phyloP scores from a whole-genome alignment of 2,329 filamentous ascomycete species.

The Ascochyta koolunga region DNA sequence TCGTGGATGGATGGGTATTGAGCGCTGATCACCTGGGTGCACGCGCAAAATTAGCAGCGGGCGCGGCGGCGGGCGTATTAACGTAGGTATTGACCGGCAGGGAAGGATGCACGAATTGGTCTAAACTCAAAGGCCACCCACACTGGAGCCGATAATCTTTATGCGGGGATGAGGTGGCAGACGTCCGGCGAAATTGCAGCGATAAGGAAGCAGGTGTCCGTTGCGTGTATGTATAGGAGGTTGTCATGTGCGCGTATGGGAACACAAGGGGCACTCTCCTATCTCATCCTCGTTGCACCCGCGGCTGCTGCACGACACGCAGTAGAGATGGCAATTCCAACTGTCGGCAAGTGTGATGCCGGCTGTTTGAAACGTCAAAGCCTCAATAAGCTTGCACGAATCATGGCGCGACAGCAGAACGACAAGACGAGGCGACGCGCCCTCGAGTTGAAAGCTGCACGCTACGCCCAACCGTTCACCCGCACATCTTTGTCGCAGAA shows the following conservation, averaged over 20 bases:
- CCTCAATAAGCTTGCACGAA: background rate
- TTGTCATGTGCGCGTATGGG: conserved; percentile 6
- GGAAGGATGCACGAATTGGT: background rate
- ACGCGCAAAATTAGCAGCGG: conserved; percentile 35
- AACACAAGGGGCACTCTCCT: background rate
- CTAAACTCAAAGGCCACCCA: background rate
- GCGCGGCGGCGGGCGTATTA: conserved; percentile 5
- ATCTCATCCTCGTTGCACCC: conserved; percentile 13
- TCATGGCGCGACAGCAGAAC: background rate
- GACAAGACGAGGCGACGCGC: conserved; percentile 24
- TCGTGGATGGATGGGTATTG: conserved; percentile 13
- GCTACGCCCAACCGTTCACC: conserved; percentile 4
- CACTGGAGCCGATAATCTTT: conserved; percentile 1
- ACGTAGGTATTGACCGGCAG: conserved; percentile 8
- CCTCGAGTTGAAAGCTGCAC: conserved; percentile 8
- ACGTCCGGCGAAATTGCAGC: background rate
- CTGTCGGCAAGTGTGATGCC: conserved; percentile 5
- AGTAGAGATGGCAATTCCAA: conserved; percentile 9
- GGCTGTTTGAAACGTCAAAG: conserved; percentile 8
- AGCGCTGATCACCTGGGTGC: conserved; percentile 36
- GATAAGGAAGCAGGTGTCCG: conserved; percentile 12
- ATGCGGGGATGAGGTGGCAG: conserved; percentile 2
- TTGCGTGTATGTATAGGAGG: conserved; percentile 13
- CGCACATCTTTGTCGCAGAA: conserved; percentile 5
- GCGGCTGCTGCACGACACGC: conserved; percentile 20